Evolutionary conservation across 768 basidiomycete genomes (phyloP).

Genomic region (Hypholoma sublateritium): DNA sequence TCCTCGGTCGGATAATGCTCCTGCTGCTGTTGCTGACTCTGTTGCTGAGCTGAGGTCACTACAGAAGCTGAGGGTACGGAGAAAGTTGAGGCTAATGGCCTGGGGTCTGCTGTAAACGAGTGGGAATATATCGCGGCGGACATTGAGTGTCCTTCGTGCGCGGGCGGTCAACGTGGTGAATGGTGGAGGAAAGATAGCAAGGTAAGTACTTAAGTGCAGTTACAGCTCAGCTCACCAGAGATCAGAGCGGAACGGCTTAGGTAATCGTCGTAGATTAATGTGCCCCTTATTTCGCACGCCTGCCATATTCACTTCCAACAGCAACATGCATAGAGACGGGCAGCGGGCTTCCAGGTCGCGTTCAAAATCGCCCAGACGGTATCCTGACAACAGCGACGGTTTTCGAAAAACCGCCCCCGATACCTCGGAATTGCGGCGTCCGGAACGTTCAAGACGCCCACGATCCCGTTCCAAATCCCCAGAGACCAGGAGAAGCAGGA

Average conservation of each 20-base stretch:
- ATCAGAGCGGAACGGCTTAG: conserved; percentile 13
- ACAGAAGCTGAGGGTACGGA: conserved; percentile 15
- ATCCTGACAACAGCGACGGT: conserved; percentile 5
- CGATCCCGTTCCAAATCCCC: conserved; percentile 26
- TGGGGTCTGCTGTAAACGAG: conserved; percentile 21
- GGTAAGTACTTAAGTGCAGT: background rate
- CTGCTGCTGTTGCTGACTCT: conserved; percentile 26
- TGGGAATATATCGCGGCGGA: conserved; percentile 31
- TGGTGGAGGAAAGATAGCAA: conserved; percentile 1
- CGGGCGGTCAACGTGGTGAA: conserved; percentile 7
- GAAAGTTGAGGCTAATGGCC: conserved; percentile 10
- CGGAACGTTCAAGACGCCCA: conserved; percentile 21
- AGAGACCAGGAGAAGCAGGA: conserved; percentile 28
- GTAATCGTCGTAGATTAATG: conserved; percentile 8
- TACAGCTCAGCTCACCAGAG: background rate
- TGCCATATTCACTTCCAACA: background rate
- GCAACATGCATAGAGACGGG: conserved; percentile 20
- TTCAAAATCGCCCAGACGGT: conserved; percentile 22
- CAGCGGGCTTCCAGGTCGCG: conserved; percentile 17
- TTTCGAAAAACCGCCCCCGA: background rate
- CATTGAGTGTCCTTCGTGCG: conserved; percentile 29
- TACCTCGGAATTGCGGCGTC: conserved; percentile 9
- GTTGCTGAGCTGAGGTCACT: conserved; percentile 12
- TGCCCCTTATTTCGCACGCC: background rate
- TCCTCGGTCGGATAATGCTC: conserved; percentile 48